Evolutionary conservation across 2,329 filamentous ascomycete genomes (phyloP).

Genomic region (Parasarocladium wereldwijsianum): DNA sequence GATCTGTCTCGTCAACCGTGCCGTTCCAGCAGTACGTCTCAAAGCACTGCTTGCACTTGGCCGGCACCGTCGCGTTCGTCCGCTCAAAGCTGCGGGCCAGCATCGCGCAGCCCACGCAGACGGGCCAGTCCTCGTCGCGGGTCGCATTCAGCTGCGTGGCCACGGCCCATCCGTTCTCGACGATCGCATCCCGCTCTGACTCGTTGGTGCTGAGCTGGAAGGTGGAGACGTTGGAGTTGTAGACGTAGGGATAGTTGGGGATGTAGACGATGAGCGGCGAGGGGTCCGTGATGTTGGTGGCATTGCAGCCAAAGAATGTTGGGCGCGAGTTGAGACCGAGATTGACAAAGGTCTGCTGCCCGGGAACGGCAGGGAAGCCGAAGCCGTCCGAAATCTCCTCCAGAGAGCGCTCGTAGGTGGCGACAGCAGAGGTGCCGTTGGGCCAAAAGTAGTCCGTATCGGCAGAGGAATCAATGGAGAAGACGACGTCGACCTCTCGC

Average conservation of each 20-base stretch:
- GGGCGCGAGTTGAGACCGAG: constrained; percentile 43
- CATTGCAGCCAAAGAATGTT: constrained; percentile 51
- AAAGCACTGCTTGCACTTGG: constrained; percentile 66
- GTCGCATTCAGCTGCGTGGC: constrained; percentile 75
- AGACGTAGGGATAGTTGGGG: constrained; percentile 61
- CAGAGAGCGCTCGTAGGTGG: constrained; percentile 40
- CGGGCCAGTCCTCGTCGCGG: constrained; percentile 57
- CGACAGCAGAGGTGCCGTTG: constrained; percentile 42
- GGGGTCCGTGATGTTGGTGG: constrained; percentile 32
- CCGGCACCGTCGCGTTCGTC: constrained; percentile 53
- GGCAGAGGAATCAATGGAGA: constrained; percentile 49
- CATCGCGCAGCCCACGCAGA: constrained; percentile 80
- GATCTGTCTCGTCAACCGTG: constrained; percentile 25
- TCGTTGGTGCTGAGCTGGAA: constrained; percentile 52
- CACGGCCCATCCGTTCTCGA: constrained; percentile 73
- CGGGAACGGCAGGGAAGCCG: constrained; percentile 44
- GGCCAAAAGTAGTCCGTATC: constrained; percentile 45
- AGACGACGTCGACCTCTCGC: constrained; percentile 44
- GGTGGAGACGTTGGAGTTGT: constrained; percentile 65
- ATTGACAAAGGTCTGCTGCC: constrained; percentile 39
- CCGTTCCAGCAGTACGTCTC: constrained; percentile 85
- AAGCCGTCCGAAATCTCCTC: constrained; percentile 33
- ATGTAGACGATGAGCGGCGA: constrained; percentile 73
- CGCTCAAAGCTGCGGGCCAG: constrained; percentile 61
- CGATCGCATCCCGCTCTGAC: constrained; percentile 59